Evolutionary conservation across 768 basidiomycete species (phyloP).

Genomic region (Mrakia gelida): DNA sequence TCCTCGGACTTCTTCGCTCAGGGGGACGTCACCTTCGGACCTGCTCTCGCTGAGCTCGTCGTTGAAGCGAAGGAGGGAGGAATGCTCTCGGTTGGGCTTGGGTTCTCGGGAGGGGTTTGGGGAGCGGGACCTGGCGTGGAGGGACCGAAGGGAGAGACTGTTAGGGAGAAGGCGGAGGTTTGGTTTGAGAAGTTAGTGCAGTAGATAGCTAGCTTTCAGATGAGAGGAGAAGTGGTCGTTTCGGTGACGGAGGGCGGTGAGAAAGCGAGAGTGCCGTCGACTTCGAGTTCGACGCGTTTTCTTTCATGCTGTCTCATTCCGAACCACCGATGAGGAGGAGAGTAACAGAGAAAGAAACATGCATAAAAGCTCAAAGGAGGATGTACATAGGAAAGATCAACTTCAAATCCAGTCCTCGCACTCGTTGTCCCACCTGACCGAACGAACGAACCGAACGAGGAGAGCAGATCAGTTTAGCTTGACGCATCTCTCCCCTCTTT

Average conservation of each 20-base stretch:
- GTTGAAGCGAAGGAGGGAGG: not conserved
- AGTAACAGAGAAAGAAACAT: not conserved
- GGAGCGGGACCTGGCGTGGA: conserved; percentile 12
- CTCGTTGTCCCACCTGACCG: not conserved
- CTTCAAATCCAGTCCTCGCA: conserved; percentile 1
- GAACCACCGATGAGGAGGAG: no score
- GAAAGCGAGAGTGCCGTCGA: no score
- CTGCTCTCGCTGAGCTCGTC: not conserved
- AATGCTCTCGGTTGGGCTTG: not conserved
- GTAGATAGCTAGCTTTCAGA: no score
- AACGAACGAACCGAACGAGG: not conserved
- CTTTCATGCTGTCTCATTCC: no score
- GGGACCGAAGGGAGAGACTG: not conserved
- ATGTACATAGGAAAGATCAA: not conserved
- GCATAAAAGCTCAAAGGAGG: not conserved
- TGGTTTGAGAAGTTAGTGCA: not conserved
- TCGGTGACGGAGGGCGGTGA: no score
- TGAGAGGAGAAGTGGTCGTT: no score
- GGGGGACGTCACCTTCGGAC: not conserved
- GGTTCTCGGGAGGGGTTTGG: conserved; percentile 7
- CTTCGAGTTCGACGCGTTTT: no score
- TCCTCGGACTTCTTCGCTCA: not conserved
- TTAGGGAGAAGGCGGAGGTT: conserved; percentile 15
- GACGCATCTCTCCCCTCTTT: not conserved
- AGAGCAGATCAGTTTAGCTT: not conserved